phyloP scores from a whole-genome alignment of 176 grass and related monocot species.

The Paspalum vaginatum region DNA sequence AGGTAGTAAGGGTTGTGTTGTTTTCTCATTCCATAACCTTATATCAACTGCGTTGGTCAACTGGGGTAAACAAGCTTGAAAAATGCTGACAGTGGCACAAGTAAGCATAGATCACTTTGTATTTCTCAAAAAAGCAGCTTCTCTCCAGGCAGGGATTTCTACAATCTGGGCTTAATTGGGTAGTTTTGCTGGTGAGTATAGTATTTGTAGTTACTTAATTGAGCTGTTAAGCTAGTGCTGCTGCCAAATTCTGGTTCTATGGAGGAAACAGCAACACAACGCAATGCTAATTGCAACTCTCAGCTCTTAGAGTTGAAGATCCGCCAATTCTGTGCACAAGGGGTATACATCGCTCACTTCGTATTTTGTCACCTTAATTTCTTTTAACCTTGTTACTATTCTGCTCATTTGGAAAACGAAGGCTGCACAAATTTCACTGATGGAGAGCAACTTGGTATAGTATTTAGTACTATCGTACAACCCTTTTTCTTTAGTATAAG shows the following conservation, averaged over 20 bases:
- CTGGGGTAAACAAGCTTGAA: conserved; percentile 31
- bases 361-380: conserved; percentile 44
- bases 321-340: conserved; percentile 23
- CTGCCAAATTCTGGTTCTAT: conserved; percentile 21
- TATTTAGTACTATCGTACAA: conserved; percentile 40
- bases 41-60: conserved; percentile 2
- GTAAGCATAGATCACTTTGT: conserved; percentile 37
- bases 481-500: conserved; percentile 48
- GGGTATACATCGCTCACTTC: conserved; percentile 28
- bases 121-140: conserved; percentile 46
- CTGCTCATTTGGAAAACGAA: conserved; percentile 38
- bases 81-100: conserved; percentile 39
- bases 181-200: conserved; percentile 52
- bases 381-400: conserved; percentile 44
- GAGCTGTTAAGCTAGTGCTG: conserved; percentile 34
- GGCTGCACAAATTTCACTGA: conserved; percentile 43
- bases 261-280: conserved; percentile 24
- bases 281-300: conserved; percentile 27
- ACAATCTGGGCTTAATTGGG: conserved; percentile 28
- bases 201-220: conserved; percentile 34
- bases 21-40: conserved; percentile 23
- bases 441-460: conserved; percentile 47
- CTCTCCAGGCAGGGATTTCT: conserved; percentile 42
- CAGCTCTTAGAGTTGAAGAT: conserved; percentile 40
- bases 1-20: conserved; percentile 9